Evolutionary conservation across 495 filamentous ascomycete genomes (phyloP).

Genomic region (Hypoxylon trugodes): DNA sequence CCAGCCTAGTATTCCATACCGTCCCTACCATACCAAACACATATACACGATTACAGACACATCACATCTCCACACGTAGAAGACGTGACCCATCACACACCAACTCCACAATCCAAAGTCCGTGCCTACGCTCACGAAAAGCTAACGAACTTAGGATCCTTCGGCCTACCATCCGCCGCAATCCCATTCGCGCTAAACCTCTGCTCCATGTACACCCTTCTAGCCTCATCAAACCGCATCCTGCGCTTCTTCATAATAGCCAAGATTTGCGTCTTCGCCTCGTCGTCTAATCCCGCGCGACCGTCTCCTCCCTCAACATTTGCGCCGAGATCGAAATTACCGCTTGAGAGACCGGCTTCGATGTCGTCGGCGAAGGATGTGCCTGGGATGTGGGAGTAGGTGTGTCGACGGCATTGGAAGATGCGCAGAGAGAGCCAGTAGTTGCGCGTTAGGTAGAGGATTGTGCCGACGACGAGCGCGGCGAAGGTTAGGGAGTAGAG

Average conservation of each 20-base stretch:
- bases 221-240: conserved; percentile 89
- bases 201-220: conserved; percentile 82
- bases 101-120: too few relatives aligned
- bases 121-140: conserved; percentile 86
- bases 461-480: conserved; percentile 66
- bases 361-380: conserved; percentile 82
- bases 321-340: conserved; percentile 77
- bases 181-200: conserved; percentile 87
- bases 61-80: background rate
- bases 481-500: conserved; percentile 77
- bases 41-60: conserved; percentile 16
- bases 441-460: conserved; percentile 79
- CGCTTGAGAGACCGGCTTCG: conserved; percentile 83
- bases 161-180: conserved; percentile 83
- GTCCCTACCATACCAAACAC: conserved; percentile 1
- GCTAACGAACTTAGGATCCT: conserved; percentile 93
- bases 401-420: conserved; percentile 66
- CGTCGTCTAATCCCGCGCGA: conserved; percentile 80
- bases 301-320: conserved; percentile 82
- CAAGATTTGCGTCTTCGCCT: conserved; percentile 79
- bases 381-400: conserved; percentile 76
- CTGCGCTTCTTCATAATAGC: conserved; percentile 83
- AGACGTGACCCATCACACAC: too few relatives aligned
- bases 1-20: conserved; percentile 4
- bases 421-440: conserved; percentile 79